phyloP scores from a whole-genome alignment of 805 yeast genomes.

The Isabelozyma pseudorhagii region DNA sequence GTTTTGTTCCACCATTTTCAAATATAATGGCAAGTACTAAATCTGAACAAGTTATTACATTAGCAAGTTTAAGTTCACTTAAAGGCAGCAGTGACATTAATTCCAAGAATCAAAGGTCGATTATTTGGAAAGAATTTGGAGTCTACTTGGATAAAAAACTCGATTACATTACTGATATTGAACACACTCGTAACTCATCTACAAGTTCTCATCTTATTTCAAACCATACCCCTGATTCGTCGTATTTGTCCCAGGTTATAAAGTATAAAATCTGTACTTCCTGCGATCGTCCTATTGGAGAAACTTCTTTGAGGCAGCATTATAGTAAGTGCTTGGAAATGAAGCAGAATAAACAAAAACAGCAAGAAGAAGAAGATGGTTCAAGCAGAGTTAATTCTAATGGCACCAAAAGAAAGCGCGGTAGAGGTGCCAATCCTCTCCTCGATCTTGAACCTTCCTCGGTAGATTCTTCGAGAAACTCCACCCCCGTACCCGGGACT shows the following conservation, averaged over 20 bases:
- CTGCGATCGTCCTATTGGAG: constrained; percentile 41
- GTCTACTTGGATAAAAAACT: constrained; percentile 39
- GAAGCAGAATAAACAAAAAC: constrained; percentile 27
- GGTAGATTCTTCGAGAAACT: constrained; percentile 36
- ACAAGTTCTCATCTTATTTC: constrained; percentile 18
- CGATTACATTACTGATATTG: constrained; percentile 21
- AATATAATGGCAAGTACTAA: constrained; percentile 17
- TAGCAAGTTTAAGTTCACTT: constrained; percentile 23
- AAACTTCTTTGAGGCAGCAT: constrained; percentile 28
- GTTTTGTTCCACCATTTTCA: background rate
- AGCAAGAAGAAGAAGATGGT: constrained; percentile 13
- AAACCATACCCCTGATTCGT: constrained; percentile 20
- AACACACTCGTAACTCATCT: constrained; percentile 9
- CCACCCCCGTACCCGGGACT: constrained; percentile 33
- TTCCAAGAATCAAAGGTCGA: constrained; percentile 16
- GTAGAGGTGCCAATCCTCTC: constrained; percentile 18
- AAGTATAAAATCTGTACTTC: constrained; percentile 37
- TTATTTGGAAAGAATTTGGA: constrained; percentile 45
- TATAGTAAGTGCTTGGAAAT: constrained; percentile 35
- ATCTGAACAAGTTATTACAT: constrained; percentile 22
- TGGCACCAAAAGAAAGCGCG: constrained; percentile 22
- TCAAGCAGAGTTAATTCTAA: constrained; percentile 7
- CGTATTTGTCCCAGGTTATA: constrained; percentile 30
- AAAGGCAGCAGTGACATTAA: constrained; percentile 7
- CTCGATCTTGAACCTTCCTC: constrained; percentile 35